These are phyloP conservation scores for Dittrichia graveolens DNA, from an alignment of 129 eudicot genomes.

Conservation along the genomic window DNA sequence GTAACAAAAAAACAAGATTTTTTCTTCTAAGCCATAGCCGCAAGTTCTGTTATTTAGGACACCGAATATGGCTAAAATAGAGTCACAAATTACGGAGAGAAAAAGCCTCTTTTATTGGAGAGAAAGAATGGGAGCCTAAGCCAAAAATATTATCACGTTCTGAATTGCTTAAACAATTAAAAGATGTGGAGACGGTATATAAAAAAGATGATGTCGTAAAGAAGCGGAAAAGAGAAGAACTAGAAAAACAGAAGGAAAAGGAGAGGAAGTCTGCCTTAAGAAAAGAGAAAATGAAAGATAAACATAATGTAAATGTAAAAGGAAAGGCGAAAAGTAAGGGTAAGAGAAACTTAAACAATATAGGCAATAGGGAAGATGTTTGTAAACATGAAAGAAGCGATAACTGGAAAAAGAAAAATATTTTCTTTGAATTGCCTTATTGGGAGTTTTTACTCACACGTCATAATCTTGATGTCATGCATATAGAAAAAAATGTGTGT, in stretches of 20 bases:
- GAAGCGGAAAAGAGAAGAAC: conserved; percentile 7
- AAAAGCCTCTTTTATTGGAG: conserved; percentile 10
- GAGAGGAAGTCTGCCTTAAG: conserved; percentile 1
- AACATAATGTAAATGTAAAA: too few species aligned
- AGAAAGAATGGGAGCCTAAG: background rate
- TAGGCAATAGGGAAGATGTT: background rate
- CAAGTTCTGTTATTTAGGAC: conserved; percentile 5
- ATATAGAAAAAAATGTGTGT: conserved; percentile 28
- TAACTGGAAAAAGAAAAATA: conserved; percentile 17
- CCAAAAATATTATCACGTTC: background rate
- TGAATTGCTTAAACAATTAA: conserved; percentile 10
- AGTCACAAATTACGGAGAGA: conserved; percentile 15
- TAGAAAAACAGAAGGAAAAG: background rate
- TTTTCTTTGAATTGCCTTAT: conserved; percentile 26
- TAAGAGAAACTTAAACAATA: background rate
- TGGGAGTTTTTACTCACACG: conserved; percentile 1
- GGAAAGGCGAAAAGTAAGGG: conserved; percentile 6
- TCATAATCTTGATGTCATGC: conserved; percentile 29
- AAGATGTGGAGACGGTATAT: conserved; percentile 16
- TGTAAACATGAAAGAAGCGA: background rate
- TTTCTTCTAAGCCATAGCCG: conserved; percentile 10
- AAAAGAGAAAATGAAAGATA: background rate
- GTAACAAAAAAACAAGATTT: background rate
- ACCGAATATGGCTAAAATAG: conserved; percentile 16
- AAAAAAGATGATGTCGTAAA: conserved; percentile 4